phyloP scores from a whole-genome alignment of 176 grass and related monocot genomes.

The Musa schizocarpa region DNA sequence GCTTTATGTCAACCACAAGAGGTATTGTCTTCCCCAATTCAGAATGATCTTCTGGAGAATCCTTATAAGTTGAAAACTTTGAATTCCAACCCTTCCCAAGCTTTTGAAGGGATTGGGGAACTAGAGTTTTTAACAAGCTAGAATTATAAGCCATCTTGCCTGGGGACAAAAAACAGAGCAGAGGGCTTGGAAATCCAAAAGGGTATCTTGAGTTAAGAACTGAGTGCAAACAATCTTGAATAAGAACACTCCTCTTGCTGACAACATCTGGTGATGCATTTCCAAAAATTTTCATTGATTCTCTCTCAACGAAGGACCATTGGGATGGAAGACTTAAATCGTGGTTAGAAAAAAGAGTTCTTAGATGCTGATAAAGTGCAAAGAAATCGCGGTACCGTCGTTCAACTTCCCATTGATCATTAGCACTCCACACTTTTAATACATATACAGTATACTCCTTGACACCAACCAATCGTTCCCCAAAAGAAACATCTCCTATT shows the following conservation, averaged over 20 bases:
- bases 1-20: slow-evolving; percentile 69
- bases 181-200: slow-evolving; percentile 45
- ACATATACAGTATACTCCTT: slow-evolving; percentile 98
- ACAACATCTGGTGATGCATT: slow-evolving; percentile 86
- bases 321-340: slow-evolving; percentile 49
- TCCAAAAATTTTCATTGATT: slow-evolving; percentile 86
- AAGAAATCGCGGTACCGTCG: slow-evolving; percentile 84
- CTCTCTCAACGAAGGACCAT: slow-evolving; percentile 70
- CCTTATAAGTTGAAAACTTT: slow-evolving; percentile 35
- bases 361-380: slow-evolving; percentile 73
- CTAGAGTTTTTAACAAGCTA: slow-evolving; percentile 46
- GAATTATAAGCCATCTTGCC: slow-evolving; percentile 33
- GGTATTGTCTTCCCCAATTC: slow-evolving; percentile 84
- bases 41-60: slow-evolving; percentile 31
- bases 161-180: slow-evolving; percentile 75
- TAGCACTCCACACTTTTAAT: slow-evolving; percentile 61
- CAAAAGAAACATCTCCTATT: slow-evolving; percentile 92
- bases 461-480: slow-evolving; percentile 89
- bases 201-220: slow-evolving; percentile 47
- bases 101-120: slow-evolving; percentile 44
- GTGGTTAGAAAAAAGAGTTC: slow-evolving; percentile 55
- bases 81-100: slow-evolving; percentile 39
- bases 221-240: slow-evolving; percentile 79
- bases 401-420: slow-evolving; percentile 75
- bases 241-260: slow-evolving; percentile 68